These are phyloP conservation scores for Stagonosporopsis chrysanthemi DNA, from an alignment of 2,329 filamentous ascomycete genomes.

Conservation along the genomic window DNA sequence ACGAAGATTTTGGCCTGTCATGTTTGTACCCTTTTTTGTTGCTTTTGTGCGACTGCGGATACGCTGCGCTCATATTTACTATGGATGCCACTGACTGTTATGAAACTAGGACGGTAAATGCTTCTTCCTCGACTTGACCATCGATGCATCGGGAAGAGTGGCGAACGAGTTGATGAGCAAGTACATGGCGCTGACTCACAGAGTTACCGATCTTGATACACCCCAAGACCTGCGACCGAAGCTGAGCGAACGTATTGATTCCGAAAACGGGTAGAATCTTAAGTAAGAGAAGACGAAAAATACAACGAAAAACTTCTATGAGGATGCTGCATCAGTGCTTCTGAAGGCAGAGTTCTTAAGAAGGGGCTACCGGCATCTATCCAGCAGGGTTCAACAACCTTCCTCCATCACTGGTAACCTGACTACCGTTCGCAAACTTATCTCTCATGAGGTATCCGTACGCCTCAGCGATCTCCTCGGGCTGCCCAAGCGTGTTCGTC, in stretches of 20 bases:
- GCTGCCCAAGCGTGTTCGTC: conserved; percentile 32
- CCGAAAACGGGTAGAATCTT: conserved; percentile 1
- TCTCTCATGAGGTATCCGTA: conserved; percentile 57
- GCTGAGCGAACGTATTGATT: neutral
- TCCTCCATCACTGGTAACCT: conserved; percentile 50
- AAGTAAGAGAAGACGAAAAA: neutral
- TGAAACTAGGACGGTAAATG: neutral
- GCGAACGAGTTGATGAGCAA: conserved; percentile 16
- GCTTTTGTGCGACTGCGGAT: conserved; percentile 4
- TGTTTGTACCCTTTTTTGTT: conserved; percentile 19
- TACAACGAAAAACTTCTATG: neutral
- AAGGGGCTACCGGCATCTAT: neutral
- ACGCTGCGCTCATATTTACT: neutral
- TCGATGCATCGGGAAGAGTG: neutral
- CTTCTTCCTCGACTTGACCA: neutral
- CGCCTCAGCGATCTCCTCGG: conserved; percentile 53
- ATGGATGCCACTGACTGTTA: neutral
- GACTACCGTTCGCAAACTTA: conserved; percentile 48
- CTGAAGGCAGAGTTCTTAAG: neutral
- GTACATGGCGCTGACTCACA: conserved; percentile 6
- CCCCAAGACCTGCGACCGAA: neutral
- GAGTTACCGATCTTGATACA: conserved; percentile 1
- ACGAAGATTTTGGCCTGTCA: conserved; percentile 3
- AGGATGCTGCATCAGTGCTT: neutral
- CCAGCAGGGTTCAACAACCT: conserved; percentile 29